These are phyloP conservation scores for Fusarium multiceps DNA, from an alignment of 2,329 filamentous ascomycete genomes.

Conservation along the genomic window DNA sequence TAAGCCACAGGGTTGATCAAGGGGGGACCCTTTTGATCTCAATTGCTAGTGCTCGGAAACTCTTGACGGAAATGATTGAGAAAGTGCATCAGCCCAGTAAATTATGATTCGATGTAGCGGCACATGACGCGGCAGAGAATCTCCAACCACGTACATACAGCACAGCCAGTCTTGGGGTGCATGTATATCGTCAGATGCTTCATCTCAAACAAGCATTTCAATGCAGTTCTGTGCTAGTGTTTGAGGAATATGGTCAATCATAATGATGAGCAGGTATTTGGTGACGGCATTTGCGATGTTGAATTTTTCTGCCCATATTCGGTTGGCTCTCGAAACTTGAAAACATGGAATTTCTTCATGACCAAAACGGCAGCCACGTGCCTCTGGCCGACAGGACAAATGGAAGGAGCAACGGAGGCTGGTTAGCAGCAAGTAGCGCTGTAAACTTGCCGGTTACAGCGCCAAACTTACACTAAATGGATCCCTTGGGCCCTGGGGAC, in stretches of 20 bases:
- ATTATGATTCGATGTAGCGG: constrained; percentile 31
- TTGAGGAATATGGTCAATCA: background rate
- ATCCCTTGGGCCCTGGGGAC: constrained; percentile 1
- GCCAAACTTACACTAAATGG: constrained; percentile 10
- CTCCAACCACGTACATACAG: background rate
- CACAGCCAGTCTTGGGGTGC: constrained; percentile 1
- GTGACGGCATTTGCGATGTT: constrained; percentile 8
- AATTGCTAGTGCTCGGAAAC: constrained; percentile 5
- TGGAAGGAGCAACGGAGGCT: constrained; percentile 2
- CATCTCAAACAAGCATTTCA: constrained; percentile 1
- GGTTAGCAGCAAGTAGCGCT: constrained; percentile 13
- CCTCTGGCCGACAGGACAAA: background rate
- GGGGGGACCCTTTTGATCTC: constrained; percentile 26
- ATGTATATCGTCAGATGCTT: constrained; percentile 8
- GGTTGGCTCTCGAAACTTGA: constrained; percentile 8
- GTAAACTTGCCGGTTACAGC: constrained; percentile 9
- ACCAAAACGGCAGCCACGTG: constrained; percentile 5
- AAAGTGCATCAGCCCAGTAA: constrained; percentile 25
- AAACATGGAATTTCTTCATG: background rate
- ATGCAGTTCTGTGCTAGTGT: constrained; percentile 1
- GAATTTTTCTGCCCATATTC: background rate
- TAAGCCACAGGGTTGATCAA: constrained; percentile 17
- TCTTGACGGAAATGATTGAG: constrained; percentile 25
- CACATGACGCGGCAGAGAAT: constrained; percentile 31
- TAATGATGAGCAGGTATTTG: background rate